Evolutionary conservation across 768 basidiomycete genomes (phyloP), one percentile per base, ranked within the genome.

Genomic region (Rubroboletus satanas): DNA sequence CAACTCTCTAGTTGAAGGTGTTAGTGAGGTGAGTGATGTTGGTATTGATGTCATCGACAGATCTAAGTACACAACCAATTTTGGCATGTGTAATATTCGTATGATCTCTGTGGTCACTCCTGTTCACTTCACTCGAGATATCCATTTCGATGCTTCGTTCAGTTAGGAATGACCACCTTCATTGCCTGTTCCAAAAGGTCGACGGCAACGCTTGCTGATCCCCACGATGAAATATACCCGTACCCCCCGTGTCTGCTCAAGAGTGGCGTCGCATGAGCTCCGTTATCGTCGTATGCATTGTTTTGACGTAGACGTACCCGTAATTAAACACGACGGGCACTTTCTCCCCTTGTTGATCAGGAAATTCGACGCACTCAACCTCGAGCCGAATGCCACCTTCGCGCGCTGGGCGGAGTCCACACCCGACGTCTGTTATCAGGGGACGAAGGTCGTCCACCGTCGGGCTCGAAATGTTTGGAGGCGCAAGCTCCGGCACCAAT

Each of bases 371-470:
- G 74, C 73, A 75, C 42, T 79, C 80, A 0, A 67, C 64, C 48
- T 79, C 83, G 2, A 88, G 68, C 28, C 86, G 68, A 29, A 88
- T 75, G 0, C 87, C 87, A 23, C 82, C 84, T 51, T 80, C 80
- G 49, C 88, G 70, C n/a, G 56, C 56, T 28, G 52, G 52, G 31
- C 52, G 48, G 18, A 57, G 69, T 2, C 87, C 88, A 64, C 78
- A 78, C 5, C 79, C 79, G 51, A 77, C 73, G 23, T 76, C 77
- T 15, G 78, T 63, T 18, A 81, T 66, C 29, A 79, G 69, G 1
- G 77, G 70, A 18, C 72, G 62, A 4, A 82, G 52, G 55, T 82
- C 81, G 5, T 80, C 78, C n/a, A 79, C 46, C 0, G 74, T 77
- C 4, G 80, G 77, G 23, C 66, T 63, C 3, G 79, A 74, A 17